Conservation (phyloP, 2,329 filamentous ascomycete genomes). For the Trichoderma endophyticum region DNA sequence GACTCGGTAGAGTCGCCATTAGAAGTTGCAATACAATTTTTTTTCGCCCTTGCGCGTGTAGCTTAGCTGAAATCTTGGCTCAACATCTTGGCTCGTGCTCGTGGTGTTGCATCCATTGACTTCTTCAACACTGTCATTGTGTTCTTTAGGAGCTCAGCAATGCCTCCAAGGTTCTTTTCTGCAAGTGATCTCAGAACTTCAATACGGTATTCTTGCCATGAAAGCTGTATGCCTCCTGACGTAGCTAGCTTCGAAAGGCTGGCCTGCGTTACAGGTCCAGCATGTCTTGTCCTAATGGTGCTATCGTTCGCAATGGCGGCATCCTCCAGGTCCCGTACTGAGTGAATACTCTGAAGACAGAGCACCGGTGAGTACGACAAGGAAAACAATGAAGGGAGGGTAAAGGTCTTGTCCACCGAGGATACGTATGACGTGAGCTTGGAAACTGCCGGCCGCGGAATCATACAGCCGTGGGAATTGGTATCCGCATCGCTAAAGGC, state of each 20-base stretch:
- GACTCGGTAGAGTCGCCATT: constrained; percentile 7
- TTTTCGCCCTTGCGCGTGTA: background rate
- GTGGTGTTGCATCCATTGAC: constrained; percentile 34
- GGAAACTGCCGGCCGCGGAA: constrained; percentile 44
- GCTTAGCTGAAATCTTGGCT: background rate
- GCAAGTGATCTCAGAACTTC: constrained; percentile 69
- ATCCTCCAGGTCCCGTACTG: constrained; percentile 57
- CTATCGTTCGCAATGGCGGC: constrained; percentile 42
- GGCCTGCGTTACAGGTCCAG: constrained; percentile 66
- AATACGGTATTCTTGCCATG: constrained; percentile 72
- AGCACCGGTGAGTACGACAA: constrained; percentile 58
- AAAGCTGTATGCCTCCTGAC: constrained; percentile 62
- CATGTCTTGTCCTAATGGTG: constrained; percentile 50
- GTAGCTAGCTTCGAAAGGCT: constrained; percentile 61
- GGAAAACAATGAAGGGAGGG: constrained; percentile 51
- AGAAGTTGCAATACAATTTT: background rate
- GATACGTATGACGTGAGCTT: constrained; percentile 48
- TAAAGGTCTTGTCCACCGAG: constrained; percentile 44
- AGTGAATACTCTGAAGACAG: constrained; percentile 53
- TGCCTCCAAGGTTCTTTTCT: constrained; percentile 59
- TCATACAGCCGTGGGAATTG: constrained; percentile 56
- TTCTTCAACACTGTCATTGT: constrained; percentile 74
- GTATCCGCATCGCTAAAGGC: constrained; percentile 65
- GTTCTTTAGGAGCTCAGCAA: constrained; percentile 71
- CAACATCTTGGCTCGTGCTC: constrained; percentile 22